These are phyloP conservation scores for Osmanthus fragrans DNA, from an alignment of 257 asterid genomes.

Conservation along the genomic window DNA sequence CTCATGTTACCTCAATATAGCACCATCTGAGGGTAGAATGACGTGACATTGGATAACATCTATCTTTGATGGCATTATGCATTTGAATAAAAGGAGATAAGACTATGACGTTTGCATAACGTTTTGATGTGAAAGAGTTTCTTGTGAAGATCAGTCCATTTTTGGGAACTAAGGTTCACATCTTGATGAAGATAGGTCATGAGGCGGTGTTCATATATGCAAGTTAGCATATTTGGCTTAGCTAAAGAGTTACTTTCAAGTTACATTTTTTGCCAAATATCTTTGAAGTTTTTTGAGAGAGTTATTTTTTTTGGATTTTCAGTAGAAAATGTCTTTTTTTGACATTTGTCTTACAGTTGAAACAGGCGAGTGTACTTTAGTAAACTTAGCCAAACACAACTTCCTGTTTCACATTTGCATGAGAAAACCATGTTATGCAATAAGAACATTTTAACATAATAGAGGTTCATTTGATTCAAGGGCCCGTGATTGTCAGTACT, in stretches of 20 bases:
- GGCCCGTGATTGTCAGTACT: neutral
- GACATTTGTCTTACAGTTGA: neutral
- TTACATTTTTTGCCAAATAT: neutral
- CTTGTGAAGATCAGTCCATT: neutral
- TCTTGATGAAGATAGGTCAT: neutral
- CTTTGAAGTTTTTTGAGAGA: neutral
- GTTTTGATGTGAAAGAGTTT: neutral
- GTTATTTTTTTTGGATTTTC: neutral
- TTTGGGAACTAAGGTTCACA: neutral
- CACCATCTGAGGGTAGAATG: conserved; percentile 3
- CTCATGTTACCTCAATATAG: conserved; percentile 17
- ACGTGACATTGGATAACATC: neutral
- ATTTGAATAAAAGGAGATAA: neutral
- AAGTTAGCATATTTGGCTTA: neutral
- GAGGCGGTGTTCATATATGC: neutral
- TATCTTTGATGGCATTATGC: neutral
- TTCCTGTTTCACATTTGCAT: neutral
- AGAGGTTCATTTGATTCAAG: neutral
- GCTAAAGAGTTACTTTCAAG: neutral
- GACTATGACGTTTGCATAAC: neutral
- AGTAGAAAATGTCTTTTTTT: neutral
- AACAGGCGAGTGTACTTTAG: neutral
- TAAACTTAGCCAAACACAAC: neutral
- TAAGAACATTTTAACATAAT: neutral
- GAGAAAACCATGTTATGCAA: neutral